Evolutionary conservation across 306 rosid species (phyloP), one percentile per base, ranked within the genome.

Genomic region (Acacia acuminata): DNA sequence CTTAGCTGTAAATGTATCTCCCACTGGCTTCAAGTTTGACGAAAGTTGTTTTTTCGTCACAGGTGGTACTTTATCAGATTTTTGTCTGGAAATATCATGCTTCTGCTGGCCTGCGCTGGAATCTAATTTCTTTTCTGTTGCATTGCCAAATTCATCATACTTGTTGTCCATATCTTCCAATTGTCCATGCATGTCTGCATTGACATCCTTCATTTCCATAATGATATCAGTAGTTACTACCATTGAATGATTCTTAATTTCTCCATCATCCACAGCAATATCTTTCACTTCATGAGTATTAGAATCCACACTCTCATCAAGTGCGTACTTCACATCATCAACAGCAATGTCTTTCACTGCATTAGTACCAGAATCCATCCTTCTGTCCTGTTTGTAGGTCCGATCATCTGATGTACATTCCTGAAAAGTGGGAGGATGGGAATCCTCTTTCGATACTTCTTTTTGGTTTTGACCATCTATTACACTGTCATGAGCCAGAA

Each of bases 211-310:
- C 73, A 85, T 80, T 68, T 79, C 89, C 61, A 78, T 43, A 75
- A 66, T 71, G 79, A 84, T 47, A 78, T 87, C 88, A 61, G 79
- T 78, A 75, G 84, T 81, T 83, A 79, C 81, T 75, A 81, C 81
- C 32, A 50, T 71, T 55, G 84, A 71, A 86, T 84, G 89, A 70
- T 88, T 74, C 63, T 81, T 91, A 51, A 76, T 80, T 71, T 92
- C 94, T 53, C 94, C 97, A 71, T 89, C 90, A 85, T 95, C 98
- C 83, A 93, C 92, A 74, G 85, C 84, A 56, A 95, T 95, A 82
- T 96, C 98, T 88, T 96, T 96, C 81, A 96, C 92, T 43, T 36
- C 78, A 82, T 88, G 87, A 55, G 77, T 60, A 88, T 88, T 87
- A 53, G 86, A 89, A 77, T 88, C 92, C 88, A 86, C 71, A 60